Evolutionary conservation across 768 basidiomycete genomes (phyloP).

Genomic region (Podaxis sp.): DNA sequence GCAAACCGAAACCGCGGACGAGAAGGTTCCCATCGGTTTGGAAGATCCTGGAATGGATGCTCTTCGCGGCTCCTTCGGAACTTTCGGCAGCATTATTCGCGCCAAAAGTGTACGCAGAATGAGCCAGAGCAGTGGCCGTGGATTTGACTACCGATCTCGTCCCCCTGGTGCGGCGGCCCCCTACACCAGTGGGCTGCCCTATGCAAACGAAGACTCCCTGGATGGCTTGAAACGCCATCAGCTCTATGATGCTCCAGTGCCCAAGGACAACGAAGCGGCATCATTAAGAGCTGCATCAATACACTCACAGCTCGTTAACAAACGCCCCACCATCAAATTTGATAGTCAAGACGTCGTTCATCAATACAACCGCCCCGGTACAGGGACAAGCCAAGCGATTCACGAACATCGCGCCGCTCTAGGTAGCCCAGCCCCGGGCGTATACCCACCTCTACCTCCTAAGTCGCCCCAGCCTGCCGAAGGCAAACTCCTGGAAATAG

Average conservation of each 20-base stretch:
- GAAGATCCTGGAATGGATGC: constrained; percentile 96
- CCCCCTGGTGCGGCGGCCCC: constrained; percentile 38
- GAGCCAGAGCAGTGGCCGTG: constrained; percentile 44
- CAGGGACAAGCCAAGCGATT: constrained; percentile 40
- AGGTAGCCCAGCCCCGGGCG: constrained; percentile 27
- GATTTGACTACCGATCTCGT: constrained; percentile 31
- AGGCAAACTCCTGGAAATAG: constrained; percentile 30
- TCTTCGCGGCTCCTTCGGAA: constrained; percentile 87
- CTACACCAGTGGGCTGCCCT: constrained; percentile 20
- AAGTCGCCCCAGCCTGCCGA: constrained; percentile 22
- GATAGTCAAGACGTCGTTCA: constrained; percentile 73
- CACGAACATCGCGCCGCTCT: constrained; percentile 50
- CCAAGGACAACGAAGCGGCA: constrained; percentile 36
- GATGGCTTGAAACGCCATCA: constrained; percentile 74
- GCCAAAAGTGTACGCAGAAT: constrained; percentile 54
- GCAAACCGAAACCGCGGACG: constrained; percentile 67
- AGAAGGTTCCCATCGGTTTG: constrained; percentile 60
- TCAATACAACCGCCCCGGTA: constrained; percentile 64
- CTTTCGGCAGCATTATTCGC: constrained; percentile 87
- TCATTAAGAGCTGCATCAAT: constrained; percentile 40
- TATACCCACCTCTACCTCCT: constrained; percentile 33
- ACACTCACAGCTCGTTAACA: constrained; percentile 33
- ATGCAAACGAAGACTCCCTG: constrained; percentile 23
- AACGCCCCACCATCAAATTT: constrained; percentile 74
- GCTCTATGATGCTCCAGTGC: constrained; percentile 87